These are phyloP conservation scores for Thraustotheca clavata DNA, from an alignment of 352 stramenopile genomes.

Conservation along the genomic window DNA sequence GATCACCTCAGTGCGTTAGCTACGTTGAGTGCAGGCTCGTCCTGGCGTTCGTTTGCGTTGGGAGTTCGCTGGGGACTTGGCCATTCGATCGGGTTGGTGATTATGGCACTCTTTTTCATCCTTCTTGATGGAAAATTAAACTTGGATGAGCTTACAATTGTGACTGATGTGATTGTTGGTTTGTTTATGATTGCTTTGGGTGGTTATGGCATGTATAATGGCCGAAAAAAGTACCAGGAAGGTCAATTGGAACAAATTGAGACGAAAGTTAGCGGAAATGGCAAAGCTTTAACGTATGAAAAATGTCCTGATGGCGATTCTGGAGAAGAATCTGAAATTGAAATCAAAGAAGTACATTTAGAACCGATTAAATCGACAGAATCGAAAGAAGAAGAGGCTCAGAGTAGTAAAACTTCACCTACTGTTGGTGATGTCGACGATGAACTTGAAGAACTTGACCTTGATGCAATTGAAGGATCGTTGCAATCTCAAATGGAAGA, in stretches of 20 bases:
- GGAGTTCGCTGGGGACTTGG: constrained; percentile 85
- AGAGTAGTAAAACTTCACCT: constrained; percentile 20
- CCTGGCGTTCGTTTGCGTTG: constrained; percentile 64
- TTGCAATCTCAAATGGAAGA: not conserved
- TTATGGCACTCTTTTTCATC: constrained; percentile 60
- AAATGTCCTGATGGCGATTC: constrained; percentile 9
- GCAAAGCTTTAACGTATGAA: constrained; percentile 2
- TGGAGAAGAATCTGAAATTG: not conserved
- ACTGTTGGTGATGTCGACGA: constrained; percentile 19
- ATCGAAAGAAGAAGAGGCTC: not conserved
- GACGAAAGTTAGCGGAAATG: not conserved
- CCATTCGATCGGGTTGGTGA: constrained; percentile 74
- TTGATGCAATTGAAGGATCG: constrained; percentile 24
- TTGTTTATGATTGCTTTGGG: constrained; percentile 73
- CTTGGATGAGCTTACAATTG: constrained; percentile 42
- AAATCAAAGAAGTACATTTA: constrained; percentile 7
- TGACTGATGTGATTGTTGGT: constrained; percentile 59
- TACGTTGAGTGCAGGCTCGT: constrained; percentile 68
- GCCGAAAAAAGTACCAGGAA: constrained; percentile 33
- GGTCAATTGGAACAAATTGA: not conserved
- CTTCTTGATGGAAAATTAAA: constrained; percentile 44
- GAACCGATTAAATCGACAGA: not conserved
- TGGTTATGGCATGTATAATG: constrained; percentile 57
- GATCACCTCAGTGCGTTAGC: constrained; percentile 83
- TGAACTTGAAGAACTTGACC: constrained; percentile 29